Evolutionary conservation across 2,329 filamentous ascomycete species (phyloP), one percentile per base, ranked within the genome.

Genomic region (Cytospora chrysosperma): DNA sequence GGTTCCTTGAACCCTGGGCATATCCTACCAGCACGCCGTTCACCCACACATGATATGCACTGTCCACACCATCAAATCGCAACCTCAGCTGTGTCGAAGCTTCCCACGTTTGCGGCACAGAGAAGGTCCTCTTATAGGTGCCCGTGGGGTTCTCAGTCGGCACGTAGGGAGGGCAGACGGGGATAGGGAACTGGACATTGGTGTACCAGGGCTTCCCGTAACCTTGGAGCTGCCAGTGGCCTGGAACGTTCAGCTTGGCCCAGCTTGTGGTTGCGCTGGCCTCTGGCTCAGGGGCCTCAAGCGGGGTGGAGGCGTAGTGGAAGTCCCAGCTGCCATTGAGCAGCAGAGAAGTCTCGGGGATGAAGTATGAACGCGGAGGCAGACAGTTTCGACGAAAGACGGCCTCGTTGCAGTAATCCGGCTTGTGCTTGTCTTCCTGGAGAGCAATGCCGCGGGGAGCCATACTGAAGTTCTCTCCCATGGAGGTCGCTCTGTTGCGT

Each of bases 21-120:
- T 91, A 91, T 2, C 89, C 89, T 2, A 90, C 77, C 40, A 86
- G 75, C 19, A 76, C 71, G 0, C 86, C 86, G 67, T 91, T 91
- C 8, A 91, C 75, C 81, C 83, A 91, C 13, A 91, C 75, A 72
- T 91, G 87, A 69, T 88, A 91, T 0, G 88, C 85, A 69, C 86
- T 88, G 69, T 91, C 88, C 0, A 91, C 88, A 1, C 89, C 89
- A 61, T 91, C 88, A 65, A 91, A 91, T 13, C 88, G 79, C 26
- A 91, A 75, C 19, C 87, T 79, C 21, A 90, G 74, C 66, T 88
- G 85, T 6, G 68, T 71, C 61, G 75, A 71, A 12, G 70, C 70
- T 28, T 76, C 75, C 77, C 81, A 84, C 9, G 75, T 72, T 2
- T 73, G 61, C 0, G 85, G 85, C 3, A 88, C 76, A 1, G 75